Evolutionary conservation across 2,329 filamentous ascomycete genomes (phyloP).

Genomic region (Microcera coccophila): DNA sequence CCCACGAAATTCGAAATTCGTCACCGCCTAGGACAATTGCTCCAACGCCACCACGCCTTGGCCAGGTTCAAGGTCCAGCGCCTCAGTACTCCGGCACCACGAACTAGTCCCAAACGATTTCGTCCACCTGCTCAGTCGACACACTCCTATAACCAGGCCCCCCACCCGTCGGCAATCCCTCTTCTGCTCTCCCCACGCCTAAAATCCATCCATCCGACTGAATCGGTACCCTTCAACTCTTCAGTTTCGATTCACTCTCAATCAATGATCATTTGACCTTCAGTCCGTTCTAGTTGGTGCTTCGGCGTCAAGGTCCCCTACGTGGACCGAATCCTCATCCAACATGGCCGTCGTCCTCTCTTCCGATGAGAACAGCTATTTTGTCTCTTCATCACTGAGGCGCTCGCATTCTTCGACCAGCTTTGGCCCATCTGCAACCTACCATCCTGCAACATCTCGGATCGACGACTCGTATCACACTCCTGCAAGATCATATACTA

Average conservation of each 20-base stretch:
- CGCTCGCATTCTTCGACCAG: slow-evolving; percentile 60
- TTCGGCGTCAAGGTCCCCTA: slow-evolving; percentile 21
- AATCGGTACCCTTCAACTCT: slow-evolving; percentile 1
- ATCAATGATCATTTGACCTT: slow-evolving; percentile 22
- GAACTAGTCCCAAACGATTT: slow-evolving; percentile 24
- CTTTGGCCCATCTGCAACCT: slow-evolving; percentile 44
- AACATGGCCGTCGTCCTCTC: slow-evolving; percentile 55
- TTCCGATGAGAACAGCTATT: slow-evolving; percentile 56
- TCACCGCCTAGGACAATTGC: slow-evolving; percentile 21
- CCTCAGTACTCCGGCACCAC: slow-evolving; percentile 15
- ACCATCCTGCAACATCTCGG: slow-evolving; percentile 44
- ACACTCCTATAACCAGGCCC: slow-evolving; percentile 26
- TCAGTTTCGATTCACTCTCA: slow-evolving; percentile 10
- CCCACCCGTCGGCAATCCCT: slow-evolving; percentile 26
- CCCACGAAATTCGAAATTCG: slow-evolving; percentile 30
- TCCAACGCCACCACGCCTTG: slow-evolving; percentile 24
- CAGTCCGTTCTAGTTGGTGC: slow-evolving; percentile 17
- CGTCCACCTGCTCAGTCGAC: slow-evolving; percentile 23
- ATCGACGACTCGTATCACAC: slow-evolving; percentile 46
- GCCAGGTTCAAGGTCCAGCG: slow-evolving; percentile 13
- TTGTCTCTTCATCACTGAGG: slow-evolving; percentile 50
- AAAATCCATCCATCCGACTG: slow-evolving; percentile 7
- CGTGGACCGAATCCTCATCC: slow-evolving; percentile 18
- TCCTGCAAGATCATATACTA: slow-evolving; percentile 37
- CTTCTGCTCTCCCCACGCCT: slow-evolving; percentile 20